phyloP scores from a whole-genome alignment of 345 rosid species.

The Melaleuca quinquenervia region DNA sequence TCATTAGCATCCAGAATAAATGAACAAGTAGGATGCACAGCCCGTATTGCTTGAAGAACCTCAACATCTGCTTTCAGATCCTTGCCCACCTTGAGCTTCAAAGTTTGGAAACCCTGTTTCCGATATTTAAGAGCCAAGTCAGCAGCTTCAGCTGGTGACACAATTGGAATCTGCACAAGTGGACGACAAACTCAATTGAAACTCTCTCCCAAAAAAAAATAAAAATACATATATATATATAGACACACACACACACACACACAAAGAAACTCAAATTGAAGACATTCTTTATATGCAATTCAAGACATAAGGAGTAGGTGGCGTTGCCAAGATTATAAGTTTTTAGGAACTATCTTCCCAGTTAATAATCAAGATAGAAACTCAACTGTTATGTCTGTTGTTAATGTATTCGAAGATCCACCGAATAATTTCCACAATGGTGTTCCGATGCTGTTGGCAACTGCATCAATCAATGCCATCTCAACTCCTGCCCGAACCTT shows the following conservation, averaged over 20 bases:
- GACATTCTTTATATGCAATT: background rate
- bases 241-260: too few species aligned
- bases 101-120: conserved; percentile 61
- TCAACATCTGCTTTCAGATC: conserved; percentile 60
- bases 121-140: conserved; percentile 60
- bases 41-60: conserved; percentile 80
- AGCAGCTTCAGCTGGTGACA: conserved; percentile 66
- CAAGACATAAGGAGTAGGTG: background rate
- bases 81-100: conserved; percentile 95
- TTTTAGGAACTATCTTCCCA: background rate
- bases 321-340: background rate
- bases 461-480: conserved; percentile 93
- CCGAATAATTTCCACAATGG: conserved; percentile 89
- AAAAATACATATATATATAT: too few species aligned
- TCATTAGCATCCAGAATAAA: conserved; percentile 96
- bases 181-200: background rate
- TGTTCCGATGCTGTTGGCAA: conserved; percentile 49
- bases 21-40: conserved; percentile 56
- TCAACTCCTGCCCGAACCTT: conserved; percentile 87
- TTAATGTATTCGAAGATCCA: conserved; percentile 55
- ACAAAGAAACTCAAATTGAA: background rate
- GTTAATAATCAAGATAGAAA: conserved; percentile 15
- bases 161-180: conserved; percentile 76
- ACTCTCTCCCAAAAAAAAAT: background rate
- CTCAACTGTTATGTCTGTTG: conserved; percentile 83